A percentile compares a stretch with the other conserved stretches of the same genome.
Conservation (phyloP, 495 filamentous ascomycete species). For the Chaetomidium leptoderma region DNA sequence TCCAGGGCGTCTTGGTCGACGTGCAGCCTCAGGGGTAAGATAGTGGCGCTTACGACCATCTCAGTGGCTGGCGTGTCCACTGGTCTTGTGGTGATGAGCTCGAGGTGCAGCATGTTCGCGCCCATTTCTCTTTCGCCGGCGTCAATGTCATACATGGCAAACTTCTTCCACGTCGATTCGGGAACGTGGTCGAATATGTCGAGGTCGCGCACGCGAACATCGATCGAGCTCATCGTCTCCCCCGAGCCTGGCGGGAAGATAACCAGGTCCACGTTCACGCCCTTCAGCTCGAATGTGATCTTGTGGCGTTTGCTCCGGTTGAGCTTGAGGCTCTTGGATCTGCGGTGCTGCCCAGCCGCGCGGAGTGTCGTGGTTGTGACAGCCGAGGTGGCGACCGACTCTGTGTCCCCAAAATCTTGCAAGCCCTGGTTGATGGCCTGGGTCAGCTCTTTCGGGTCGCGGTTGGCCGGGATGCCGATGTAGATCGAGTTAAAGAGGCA, state of each 20-base stretch:
- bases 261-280: slow-evolving; percentile 77
- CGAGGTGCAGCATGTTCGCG: slow-evolving; percentile 83
- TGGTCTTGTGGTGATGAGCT: slow-evolving; percentile 82
- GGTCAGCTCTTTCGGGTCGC: slow-evolving; percentile 73
- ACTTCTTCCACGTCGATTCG: slow-evolving; percentile 97
- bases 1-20: slow-evolving; percentile 98
- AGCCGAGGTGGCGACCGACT: slow-evolving; percentile 72
- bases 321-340: slow-evolving; percentile 62
- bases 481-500: slow-evolving; percentile 99
- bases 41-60: slow-evolving; percentile 75
- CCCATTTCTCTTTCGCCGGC: slow-evolving; percentile 77
- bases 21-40: slow-evolving; percentile 86
- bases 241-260: slow-evolving; percentile 72
- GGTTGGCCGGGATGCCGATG: slow-evolving; percentile 83
- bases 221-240: slow-evolving; percentile 81
- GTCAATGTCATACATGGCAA: slow-evolving; percentile 88
- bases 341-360: slow-evolving; percentile 42
- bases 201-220: slow-evolving; percentile 73
- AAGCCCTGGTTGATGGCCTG: slow-evolving; percentile 82
- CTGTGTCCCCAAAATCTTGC: slow-evolving; percentile 83
- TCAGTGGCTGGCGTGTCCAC: slow-evolving; percentile 83
- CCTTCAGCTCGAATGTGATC: slow-evolving; percentile 89
- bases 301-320: slow-evolving; percentile 87
- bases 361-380: slow-evolving; percentile 57
- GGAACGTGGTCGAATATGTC: slow-evolving; percentile 93